Conservation (phyloP, 192 early-diverging fungal species). For the Neocallimastix lanati region DNA sequence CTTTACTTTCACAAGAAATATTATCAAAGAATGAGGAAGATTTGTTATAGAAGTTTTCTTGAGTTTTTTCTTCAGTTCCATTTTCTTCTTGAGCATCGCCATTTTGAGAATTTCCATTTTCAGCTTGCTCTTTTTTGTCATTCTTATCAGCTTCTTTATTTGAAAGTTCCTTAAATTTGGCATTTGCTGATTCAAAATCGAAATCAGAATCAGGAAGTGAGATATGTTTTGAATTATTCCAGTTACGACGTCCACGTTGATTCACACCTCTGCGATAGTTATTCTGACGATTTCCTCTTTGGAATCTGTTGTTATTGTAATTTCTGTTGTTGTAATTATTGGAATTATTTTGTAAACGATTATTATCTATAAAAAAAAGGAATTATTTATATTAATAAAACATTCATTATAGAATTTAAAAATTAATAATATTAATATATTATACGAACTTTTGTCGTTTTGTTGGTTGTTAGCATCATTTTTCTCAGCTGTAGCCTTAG, state of each 20-base stretch:
- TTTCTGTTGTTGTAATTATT: conserved; percentile 15
- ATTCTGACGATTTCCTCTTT: conserved; percentile 13
- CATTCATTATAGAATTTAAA: too few species aligned
- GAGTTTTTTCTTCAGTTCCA: conserved; percentile 24
- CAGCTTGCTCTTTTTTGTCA: conserved; percentile 10
- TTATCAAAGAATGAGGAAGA: conserved; percentile 87
- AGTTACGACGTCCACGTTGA: neutral
- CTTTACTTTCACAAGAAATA: conserved; percentile 90
- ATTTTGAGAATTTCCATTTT: conserved; percentile 15
- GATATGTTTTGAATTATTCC: conserved; percentile 9
- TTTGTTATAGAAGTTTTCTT: conserved; percentile 52
- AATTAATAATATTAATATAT: too few species aligned
- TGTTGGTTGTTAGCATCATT: neutral
- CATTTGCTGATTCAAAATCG: conserved; percentile 90
- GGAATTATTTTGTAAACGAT: neutral
- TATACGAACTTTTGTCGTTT: neutral
- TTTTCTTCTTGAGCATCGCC: conserved; percentile 13
- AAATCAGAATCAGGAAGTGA: conserved; percentile 66
- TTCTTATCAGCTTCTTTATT: conserved; percentile 14
- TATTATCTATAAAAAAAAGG: too few species aligned
- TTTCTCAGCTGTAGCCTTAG: neutral
- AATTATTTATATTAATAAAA: too few species aligned
- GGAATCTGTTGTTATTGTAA: conserved; percentile 9
- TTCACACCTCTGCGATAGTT: conserved; percentile 15
- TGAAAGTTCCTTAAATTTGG: conserved; percentile 73